A percentile compares a stretch with the other conserved stretches of the same genome.
phyloP scores from a whole-genome alignment of 805 yeast genomes.

The Peterozyma toletana region DNA sequence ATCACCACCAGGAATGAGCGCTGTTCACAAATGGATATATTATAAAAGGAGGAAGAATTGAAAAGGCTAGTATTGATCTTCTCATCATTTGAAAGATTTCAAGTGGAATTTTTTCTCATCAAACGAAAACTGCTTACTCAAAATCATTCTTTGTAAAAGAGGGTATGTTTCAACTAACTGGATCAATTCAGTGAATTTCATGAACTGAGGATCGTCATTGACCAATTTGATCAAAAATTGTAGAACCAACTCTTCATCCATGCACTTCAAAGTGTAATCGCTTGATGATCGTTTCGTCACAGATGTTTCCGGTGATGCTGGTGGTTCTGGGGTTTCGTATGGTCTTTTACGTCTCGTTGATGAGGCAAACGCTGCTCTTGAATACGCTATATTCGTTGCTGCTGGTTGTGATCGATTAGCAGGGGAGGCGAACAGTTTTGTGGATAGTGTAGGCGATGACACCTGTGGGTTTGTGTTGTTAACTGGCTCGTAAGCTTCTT shows the following conservation, averaged over 20 bases:
- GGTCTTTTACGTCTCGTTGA: background rate
- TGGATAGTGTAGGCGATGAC: background rate
- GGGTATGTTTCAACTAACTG: constrained; percentile 6
- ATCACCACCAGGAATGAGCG: no score
- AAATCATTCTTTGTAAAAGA: constrained; percentile 3
- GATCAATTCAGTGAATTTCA: constrained; percentile 6
- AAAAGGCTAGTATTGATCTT: no score
- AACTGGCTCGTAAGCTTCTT: background rate
- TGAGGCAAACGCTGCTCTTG: background rate
- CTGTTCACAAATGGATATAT: no score
- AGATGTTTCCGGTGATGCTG: no score
- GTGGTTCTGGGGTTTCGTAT: background rate
- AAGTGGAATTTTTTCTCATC: no score
- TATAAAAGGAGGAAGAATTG: no score
- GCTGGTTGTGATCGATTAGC: background rate
- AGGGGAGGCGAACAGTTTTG: background rate
- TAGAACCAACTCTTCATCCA: constrained; percentile 13
- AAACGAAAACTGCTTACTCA: background rate
- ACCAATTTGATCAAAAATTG: constrained; percentile 23
- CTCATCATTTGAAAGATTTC: no score
- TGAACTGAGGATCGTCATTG: constrained; percentile 6
- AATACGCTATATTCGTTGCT: background rate
- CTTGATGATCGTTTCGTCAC: background rate
- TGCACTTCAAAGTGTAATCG: background rate
- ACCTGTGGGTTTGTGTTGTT: no score